Percentiles rank a stretch among this genome's conserved stretches.
Evolutionary conservation across 805 yeast genomes (phyloP).

Genomic region (Nakazawaea pomicola): DNA sequence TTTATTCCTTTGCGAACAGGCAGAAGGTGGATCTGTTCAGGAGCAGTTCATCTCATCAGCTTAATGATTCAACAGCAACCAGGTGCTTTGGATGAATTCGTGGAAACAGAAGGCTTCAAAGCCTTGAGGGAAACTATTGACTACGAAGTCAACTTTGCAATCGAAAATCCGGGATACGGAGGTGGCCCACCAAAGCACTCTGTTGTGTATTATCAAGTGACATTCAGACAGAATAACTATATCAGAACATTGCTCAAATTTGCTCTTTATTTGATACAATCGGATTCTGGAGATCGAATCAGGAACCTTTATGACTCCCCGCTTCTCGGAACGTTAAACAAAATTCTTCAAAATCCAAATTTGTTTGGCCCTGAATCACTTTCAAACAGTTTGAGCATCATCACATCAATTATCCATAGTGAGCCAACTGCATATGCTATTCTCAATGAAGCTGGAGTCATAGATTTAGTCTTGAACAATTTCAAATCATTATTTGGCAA

Average conservation of each 20-base stretch:
- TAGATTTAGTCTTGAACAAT: conserved; percentile 57
- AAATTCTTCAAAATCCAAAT: conserved; percentile 48
- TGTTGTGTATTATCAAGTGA: conserved; percentile 44
- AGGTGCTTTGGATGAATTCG: conserved; percentile 59
- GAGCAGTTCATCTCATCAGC: conserved; percentile 57
- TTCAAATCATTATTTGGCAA: conserved; percentile 54
- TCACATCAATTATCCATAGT: conserved; percentile 71
- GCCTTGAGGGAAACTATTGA: conserved; percentile 55
- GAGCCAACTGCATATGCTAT: conserved; percentile 88
- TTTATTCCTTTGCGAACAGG: conserved; percentile 50
- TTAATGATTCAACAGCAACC: conserved; percentile 34
- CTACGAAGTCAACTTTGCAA: conserved; percentile 60
- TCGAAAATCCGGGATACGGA: conserved; percentile 53
- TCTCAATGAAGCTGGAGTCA: conserved; percentile 70
- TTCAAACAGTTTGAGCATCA: conserved; percentile 55
- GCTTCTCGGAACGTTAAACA: conserved; percentile 55
- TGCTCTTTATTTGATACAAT: conserved; percentile 55
- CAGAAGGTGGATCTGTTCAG: conserved; percentile 53
- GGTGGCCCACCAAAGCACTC: conserved; percentile 52
- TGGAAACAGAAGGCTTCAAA: conserved; percentile 61
- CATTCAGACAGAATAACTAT: conserved; percentile 56
- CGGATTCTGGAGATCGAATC: conserved; percentile 80
- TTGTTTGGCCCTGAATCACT: conserved; percentile 66
- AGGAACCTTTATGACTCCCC: conserved; percentile 85
- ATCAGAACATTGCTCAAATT: conserved; percentile 60